Base-by-base conservation (phyloP, 805 yeast species). In the Suhomyces sp. region DNA sequence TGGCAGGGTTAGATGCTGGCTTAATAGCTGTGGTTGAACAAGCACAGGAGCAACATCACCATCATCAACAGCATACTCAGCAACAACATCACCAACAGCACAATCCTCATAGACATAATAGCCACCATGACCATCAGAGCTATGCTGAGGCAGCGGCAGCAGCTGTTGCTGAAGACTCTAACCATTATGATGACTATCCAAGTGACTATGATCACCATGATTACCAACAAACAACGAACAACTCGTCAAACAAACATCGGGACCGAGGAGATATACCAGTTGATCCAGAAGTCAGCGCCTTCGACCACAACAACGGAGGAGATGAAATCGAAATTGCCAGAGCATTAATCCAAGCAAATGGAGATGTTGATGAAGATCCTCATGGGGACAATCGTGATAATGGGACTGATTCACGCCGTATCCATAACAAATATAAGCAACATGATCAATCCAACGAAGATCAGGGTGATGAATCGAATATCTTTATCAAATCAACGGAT, bases 281-380 rank as follows among this genome's bases (percentile, higher is more conserved):
- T 5, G 83, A 79, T 50, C 81, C 83, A 2, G 79, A 74, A 36
- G 81, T 77, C 4, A 57, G 69, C 26, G 77, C 69, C 0, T 76
- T 70, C 43, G 73, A 64, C 30, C 41, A 43, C 23, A 36, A 31
- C 15, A n/a, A 35, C 7, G 62, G 67, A 5, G 77, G 74, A 5
- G 77, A 72, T 31, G 83, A 77, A 44, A 75, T 79, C 24, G 83
- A 77, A 30, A 80, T 79, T 46, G 85, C 86, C 1, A 61, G 82
- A 27, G 86, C 83, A 0, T 59, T 79, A 46, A 77, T 79, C 31
- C 82, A 77, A 41, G 81, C 83, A 0, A 76, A 71, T 43, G 77
- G 68, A 34, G 65, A 50, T 10, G 63, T 44, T 17, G 53, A 52
- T 13, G 41, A 39, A 24, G 50, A 50, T 18, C n/a, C n/a, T n/a